phyloP scores from a whole-genome alignment of 805 yeast species.

The Grigorovia jiainica region DNA sequence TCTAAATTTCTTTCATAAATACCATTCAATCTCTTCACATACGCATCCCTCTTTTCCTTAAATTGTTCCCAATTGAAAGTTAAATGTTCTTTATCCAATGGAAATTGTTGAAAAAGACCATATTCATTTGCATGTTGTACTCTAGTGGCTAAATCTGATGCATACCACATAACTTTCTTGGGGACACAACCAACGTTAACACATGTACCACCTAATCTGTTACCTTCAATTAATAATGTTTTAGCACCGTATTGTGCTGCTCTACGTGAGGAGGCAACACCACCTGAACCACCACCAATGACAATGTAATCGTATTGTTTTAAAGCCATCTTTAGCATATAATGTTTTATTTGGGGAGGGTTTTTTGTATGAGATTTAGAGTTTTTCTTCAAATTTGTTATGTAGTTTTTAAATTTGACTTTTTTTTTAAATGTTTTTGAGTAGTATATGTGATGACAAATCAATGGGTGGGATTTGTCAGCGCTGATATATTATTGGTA shows the following conservation, averaged over 20 bases:
- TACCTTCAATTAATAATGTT: conserved; percentile 70
- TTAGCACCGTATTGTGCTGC: conserved; percentile 93
- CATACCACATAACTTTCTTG: conserved; percentile 98
- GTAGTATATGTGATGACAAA: too few species aligned
- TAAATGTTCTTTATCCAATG: conserved; percentile 39
- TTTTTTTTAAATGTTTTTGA: too few species aligned
- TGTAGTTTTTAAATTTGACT: too few species aligned
- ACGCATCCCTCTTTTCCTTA: conserved; percentile 88
- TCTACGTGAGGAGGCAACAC: conserved; percentile 96
- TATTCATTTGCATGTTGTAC: conserved; percentile 69
- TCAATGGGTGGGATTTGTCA: too few species aligned
- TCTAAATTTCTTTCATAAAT: conserved; percentile 81
- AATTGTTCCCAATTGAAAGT: conserved; percentile 75
- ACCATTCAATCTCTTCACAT: conserved; percentile 78
- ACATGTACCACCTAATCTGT: conserved; percentile 92
- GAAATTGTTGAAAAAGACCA: conserved; percentile 58
- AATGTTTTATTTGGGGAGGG: too few species aligned
- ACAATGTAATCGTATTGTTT: conserved; percentile 80
- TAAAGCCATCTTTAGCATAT: not conserved
- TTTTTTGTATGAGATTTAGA: too few species aligned
- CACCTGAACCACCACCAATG: conserved; percentile 99
- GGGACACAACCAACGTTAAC: conserved; percentile 99
- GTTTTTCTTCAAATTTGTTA: too few species aligned
- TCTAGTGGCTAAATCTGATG: conserved; percentile 78
- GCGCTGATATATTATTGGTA: too few species aligned